Conservation (phyloP, 257 asterid genomes). For the Jaltomata sinuosa region DNA sequence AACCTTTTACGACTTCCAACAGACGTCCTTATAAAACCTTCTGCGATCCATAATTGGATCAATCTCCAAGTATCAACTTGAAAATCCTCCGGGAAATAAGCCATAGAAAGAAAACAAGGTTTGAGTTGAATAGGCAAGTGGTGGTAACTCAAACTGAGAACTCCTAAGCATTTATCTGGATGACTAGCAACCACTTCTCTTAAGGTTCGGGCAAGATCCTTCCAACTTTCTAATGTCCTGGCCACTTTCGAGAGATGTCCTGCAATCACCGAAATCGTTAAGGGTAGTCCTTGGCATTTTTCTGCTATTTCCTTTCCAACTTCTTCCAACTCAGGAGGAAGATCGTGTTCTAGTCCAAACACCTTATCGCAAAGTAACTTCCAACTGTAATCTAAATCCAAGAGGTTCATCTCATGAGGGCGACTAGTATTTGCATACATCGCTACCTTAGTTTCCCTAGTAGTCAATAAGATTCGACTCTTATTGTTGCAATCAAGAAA, state of each 20-base stretch:
- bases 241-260: too few species aligned
- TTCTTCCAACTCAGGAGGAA: background rate
- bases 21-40: background rate
- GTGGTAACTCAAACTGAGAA: background rate
- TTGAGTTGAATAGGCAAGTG: constrained; percentile 4
- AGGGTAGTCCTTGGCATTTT: too few species aligned
- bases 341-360: background rate
- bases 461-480: too few species aligned
- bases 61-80: background rate
- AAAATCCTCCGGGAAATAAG: background rate
- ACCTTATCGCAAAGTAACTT: background rate
- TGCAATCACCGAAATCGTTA: too few species aligned
- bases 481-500: too few species aligned
- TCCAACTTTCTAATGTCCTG: too few species aligned
- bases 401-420: background rate
- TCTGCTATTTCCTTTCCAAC: too few species aligned
- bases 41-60: constrained; percentile 3
- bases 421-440: background rate
- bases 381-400: background rate
- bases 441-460: constrained; percentile 1
- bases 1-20: background rate
- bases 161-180: background rate
- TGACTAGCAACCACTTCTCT: background rate
- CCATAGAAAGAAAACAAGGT: background rate
- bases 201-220: background rate